phyloP scores from a whole-genome alignment of 768 basidiomycete species.

The Suillus alpinus region DNA sequence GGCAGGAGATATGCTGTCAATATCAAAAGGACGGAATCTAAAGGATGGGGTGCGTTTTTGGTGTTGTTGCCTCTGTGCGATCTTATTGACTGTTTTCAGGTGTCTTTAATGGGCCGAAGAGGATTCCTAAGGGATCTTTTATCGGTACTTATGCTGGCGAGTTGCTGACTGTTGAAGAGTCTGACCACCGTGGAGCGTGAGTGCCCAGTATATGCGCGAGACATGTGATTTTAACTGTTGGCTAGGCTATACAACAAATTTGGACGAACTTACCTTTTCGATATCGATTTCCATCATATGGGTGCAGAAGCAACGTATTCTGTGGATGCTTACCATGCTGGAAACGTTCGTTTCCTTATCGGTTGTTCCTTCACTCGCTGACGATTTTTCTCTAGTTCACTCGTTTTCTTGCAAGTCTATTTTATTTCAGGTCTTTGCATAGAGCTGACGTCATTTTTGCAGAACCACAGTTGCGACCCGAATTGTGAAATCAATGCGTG shows the following conservation, averaged over 20 bases:
- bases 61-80: not conserved
- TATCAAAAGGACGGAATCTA: constrained; percentile 67
- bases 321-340: constrained; percentile 87
- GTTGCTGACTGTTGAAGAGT: constrained; percentile 64
- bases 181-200: constrained; percentile 65
- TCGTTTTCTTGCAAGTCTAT: constrained; percentile 69
- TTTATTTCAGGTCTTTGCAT: not conserved
- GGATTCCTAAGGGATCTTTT: constrained; percentile 67
- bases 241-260: constrained; percentile 68
- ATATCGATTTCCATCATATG: constrained; percentile 76
- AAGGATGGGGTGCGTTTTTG: constrained; percentile 76
- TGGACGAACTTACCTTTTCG: constrained; percentile 79
- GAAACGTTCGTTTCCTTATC: constrained; percentile 57
- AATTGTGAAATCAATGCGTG: constrained; percentile 72
- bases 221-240: constrained; percentile 2
- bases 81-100: constrained; percentile 40
- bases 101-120: constrained; percentile 63
- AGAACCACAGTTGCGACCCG: constrained; percentile 94
- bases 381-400: constrained; percentile 60
- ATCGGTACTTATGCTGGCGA: constrained; percentile 88
- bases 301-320: constrained; percentile 43
- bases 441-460: not conserved
- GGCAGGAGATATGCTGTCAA: constrained; percentile 64
- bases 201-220: constrained; percentile 19
- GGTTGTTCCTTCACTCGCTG: not conserved